Base-by-base conservation (phyloP, 1,139 yeast species). In the Ogataea hybrid region DNA sequence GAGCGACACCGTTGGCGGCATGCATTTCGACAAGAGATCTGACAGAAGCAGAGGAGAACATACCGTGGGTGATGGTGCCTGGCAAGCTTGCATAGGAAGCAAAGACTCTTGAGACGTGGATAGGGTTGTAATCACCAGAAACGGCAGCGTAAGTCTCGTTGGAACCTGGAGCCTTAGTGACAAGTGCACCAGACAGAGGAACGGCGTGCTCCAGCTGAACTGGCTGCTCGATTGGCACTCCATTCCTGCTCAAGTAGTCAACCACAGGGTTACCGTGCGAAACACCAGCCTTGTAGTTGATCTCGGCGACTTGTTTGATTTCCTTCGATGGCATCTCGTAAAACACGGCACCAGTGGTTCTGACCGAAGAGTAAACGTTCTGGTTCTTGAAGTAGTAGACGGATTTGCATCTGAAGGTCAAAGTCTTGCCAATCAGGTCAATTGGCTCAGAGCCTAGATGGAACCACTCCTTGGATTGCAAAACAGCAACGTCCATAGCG, bases 51-150 rank as follows among this genome's bases (percentile, higher is more conserved):
- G 96, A 86, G 16, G 97, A 87, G 76, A 81, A 94, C 98, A 92
- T 92, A 63, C 99, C 99, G 62, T 94, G 98, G 28, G 98, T 92
- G 59, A 92, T 92, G 32, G 97, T 92, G 55, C 98, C 98, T 49
- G 96, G 96, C 61, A 92, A 76, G 60, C 81, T 82, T 43, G 96
- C 97, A 63, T 92, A 92, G 51, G 81, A 77, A 47, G 98, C 92
- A 68, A 92, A 92, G 38, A 89, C 94, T 65, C 96, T 84, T 29
- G 96, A 86, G 52, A 92, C 98, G 65, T 92, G 99, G 57, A 92
- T 92, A 53, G 99, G 98, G 68, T 92, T 92, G 80, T 79, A 90
- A 67, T 92, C 99, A 63, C 98, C 97, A 51, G 98, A 92, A 33
- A 92, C 97, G 61, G 82, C 86, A 50, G 97, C 98, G 63, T 94